Base-by-base conservation (phyloP, 192 early-diverging fungal species). In the Backusella circina region DNA sequence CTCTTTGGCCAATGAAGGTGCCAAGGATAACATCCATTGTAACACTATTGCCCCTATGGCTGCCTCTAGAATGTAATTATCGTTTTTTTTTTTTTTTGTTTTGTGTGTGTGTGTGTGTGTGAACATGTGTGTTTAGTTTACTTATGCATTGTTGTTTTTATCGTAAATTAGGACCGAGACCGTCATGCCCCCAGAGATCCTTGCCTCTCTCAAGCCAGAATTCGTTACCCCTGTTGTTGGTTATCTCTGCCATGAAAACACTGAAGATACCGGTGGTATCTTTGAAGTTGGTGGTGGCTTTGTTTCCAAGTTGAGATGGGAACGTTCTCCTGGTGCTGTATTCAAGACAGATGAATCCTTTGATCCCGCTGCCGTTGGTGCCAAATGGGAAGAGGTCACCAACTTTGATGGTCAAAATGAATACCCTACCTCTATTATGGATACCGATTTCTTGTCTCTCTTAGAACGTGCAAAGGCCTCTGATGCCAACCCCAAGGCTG, bases 241-340 rank as follows among this genome's bases (percentile, higher is more conserved):
- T n/a, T 98, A 88, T 84, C 91, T 99, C 73, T 93, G 92, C 74
- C 96, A 98, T 80, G 97, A 99, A 76, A 79, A 80, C 44, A 95
- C 88, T 71, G 83, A 81, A 76, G 94, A 94, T 79, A 95, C 81
- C 67, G 97, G 96, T 67, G 89, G 91, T 76, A 81, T 99, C 73
- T 99, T 97, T 83, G 97, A 99, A 88, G 94, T 97, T 39, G 96
- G 98, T 75, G 96, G 94, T 77, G 95, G 96, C 65, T 99, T 96
- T 87, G 91, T 93, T 32, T 90, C 96, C 50, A 96, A 98, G 88
- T 37, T 98, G 21, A 87, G 97, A 79, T 95, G 95, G 92, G 92
- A 99, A 85, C 89, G 94, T 41, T 92, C 93, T 30, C 76, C 89
- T 61, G 97, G 97, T 74, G 91, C 88, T 10, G 91, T 96, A 36